These are phyloP conservation scores for Colletotrichum sp. DNA, from an alignment of 2,329 filamentous ascomycete genomes.

Conservation along the genomic window DNA sequence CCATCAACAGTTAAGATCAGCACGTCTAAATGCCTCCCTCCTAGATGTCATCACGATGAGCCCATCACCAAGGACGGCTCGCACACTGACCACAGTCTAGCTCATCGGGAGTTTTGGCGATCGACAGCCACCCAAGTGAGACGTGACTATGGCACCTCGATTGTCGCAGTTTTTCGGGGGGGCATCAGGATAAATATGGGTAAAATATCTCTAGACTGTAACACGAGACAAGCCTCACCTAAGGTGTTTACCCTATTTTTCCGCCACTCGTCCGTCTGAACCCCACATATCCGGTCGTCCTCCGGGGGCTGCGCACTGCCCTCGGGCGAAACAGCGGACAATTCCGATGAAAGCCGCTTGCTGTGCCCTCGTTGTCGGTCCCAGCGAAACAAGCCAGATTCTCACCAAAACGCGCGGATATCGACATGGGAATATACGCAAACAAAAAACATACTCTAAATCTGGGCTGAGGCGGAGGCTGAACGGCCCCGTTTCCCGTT, in stretches of 20 bases:
- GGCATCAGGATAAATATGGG: neutral
- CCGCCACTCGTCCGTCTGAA: neutral
- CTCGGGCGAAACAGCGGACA: neutral
- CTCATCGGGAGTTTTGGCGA: neutral
- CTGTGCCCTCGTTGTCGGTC: neutral
- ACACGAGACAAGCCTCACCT: neutral
- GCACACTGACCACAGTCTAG: neutral
- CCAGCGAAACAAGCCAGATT: neutral
- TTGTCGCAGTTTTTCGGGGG: neutral
- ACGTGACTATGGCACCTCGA: neutral
- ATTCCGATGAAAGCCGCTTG: neutral
- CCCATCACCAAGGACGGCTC: neutral
- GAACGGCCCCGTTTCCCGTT: neutral
- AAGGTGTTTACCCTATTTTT: neutral
- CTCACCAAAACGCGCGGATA: neutral
- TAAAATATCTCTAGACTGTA: neutral
- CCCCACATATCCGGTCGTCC: neutral
- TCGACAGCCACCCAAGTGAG: neutral
- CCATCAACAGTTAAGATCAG: neutral
- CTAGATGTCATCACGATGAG: neutral
- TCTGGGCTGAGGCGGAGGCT: neutral
- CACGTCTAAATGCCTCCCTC: neutral
- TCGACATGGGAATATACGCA: neutral
- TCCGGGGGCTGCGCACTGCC: neutral
- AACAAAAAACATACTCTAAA: neutral